Evolutionary conservation across 2,329 filamentous ascomycete genomes (phyloP), one percentile per base, ranked within the genome.

Genomic region (Pseudogymnoascus sp.): DNA sequence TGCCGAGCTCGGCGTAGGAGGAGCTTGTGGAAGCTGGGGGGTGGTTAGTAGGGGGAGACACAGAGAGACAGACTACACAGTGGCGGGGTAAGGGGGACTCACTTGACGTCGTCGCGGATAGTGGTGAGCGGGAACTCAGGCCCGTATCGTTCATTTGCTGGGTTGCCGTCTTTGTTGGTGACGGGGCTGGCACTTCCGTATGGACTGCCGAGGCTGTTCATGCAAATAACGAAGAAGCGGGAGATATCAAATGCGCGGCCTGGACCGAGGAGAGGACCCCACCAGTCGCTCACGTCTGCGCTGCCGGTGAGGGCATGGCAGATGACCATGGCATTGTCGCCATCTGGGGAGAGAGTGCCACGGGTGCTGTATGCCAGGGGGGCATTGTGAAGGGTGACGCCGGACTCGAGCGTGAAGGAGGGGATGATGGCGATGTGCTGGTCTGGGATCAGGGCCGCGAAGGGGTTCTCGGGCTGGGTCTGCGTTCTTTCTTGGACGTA

Each of bases 51-150:
- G 25, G 52, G 7, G 7, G n/a, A 4, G 8, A 33, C 31, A 12
- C 61, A 12, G 21, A 59, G 43, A 69, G 65, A 16, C 16, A 45
- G 25, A 52, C 14, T 43, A n/a, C 49, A 64, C 31, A 3, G 37
- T 43, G 23, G 28, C 49, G n/a, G 7, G n/a, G 4, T 31, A 28
- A 14, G 45, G 45, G 45, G 0, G 31, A 75, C 88, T 78, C 78
- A 95, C 90, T 90, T 92, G 61, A 97, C 93, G 78, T 99, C 95
- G 73, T 99, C 95, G 67, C 93, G 83, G 66, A 99, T 91, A 0
- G 95, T 97, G 0, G 95, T 97, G 66, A 99, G 78, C 55, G 95
- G 95, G 69, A 99, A 99, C 72, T 99, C 95, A 1, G 95, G 95
- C 0, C 95, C 95, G 72, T 99, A 99, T 69, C 84, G 84, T 16